Evolutionary conservation across 805 yeast genomes (phyloP), one percentile per base, ranked within the genome.

Genomic region (Groenewaldozyma tartarivorans): DNA sequence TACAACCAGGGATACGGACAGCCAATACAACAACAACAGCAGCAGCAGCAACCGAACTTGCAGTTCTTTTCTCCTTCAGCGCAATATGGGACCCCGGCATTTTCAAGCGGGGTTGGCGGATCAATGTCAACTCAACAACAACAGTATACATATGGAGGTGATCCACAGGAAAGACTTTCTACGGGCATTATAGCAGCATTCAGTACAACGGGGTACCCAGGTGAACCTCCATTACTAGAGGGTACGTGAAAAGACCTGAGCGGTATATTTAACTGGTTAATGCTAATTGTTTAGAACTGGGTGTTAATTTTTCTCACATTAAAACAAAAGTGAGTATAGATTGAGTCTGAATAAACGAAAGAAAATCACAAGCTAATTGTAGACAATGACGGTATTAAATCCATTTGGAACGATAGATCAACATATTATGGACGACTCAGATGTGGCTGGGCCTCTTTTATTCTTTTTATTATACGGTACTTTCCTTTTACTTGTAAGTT

Each of bases 361-460:
- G 16, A 32, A 32, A 19, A 32, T 15, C 18, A 34, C 22, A 34
- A 26, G 29, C 45, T 27, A 42, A 4, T 26, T 16, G 20, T 21
- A 65, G 67, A 92, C 97, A 0, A 61, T 76, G 54, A 84, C 90
- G 1, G 97, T 88, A 7, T 69, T 92, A 57, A 81, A 83, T 51
- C 94, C 96, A 11, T 69, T 77, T 35, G 72, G 78, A 27, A 63
- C 64, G 13, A 68, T 85, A 16, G 76, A 81, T 36, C 76, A 78
- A 31, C 92, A 86, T 51, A 79, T 79, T 27, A 74, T 85, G 75
- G 77, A 79, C 40, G 98, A 90, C 61, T 72, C 92, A 20, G 98
- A 92, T 57, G 68, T 92, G 50, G 96, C 97, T 0, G 98, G 98
- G 1, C 98, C 98, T 1, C 69, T 92, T 24, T 64, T 92, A 32